These are phyloP conservation scores for Agaricus sinodeliciosus DNA, from an alignment of 768 basidiomycete species.

Conservation along the genomic window DNA sequence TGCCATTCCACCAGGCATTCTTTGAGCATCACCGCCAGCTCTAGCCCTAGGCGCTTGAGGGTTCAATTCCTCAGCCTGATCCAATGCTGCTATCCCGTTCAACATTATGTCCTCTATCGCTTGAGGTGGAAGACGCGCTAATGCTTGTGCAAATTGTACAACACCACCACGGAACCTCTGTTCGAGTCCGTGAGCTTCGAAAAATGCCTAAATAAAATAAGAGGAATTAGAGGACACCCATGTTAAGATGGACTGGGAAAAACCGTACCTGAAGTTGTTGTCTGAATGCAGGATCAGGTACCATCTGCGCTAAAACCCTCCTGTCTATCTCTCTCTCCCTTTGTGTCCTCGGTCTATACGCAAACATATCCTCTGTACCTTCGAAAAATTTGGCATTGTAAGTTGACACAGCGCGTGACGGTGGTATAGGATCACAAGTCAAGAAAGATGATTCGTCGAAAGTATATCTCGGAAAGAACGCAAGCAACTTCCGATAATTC, in stretches of 20 bases:
- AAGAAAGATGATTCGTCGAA: conserved; percentile 42
- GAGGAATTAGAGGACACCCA: neutral
- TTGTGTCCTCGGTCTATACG: conserved; percentile 29
- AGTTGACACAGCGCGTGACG: conserved; percentile 43
- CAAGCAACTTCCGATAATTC: conserved; percentile 49
- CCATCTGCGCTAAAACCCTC: conserved; percentile 44
- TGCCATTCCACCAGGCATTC: conserved; percentile 40
- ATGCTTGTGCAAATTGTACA: conserved; percentile 53
- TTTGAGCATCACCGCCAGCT: too few relatives aligned
- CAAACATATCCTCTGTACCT: conserved; percentile 48
- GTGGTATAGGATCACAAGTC: conserved; percentile 86
- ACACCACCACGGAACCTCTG: conserved; percentile 59
- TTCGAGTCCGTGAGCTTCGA: conserved; percentile 48
- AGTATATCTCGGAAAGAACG: conserved; percentile 64
- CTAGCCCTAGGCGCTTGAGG: conserved; percentile 19
- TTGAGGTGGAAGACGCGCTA: conserved; percentile 49
- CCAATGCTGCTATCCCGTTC: conserved; percentile 28
- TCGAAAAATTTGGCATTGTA: conserved; percentile 79
- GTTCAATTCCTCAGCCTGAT: conserved; percentile 19
- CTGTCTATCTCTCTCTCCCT: conserved; percentile 40
- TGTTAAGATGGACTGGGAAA: neutral
- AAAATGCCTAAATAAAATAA: conserved; percentile 33
- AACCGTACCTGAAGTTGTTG: conserved; percentile 47
- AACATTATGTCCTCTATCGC: conserved; percentile 56
- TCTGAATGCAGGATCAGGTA: conserved; percentile 53